Evolutionary conservation across 208 protist genomes (phyloP).

Genomic region (Trypanosoma lewisi): DNA sequence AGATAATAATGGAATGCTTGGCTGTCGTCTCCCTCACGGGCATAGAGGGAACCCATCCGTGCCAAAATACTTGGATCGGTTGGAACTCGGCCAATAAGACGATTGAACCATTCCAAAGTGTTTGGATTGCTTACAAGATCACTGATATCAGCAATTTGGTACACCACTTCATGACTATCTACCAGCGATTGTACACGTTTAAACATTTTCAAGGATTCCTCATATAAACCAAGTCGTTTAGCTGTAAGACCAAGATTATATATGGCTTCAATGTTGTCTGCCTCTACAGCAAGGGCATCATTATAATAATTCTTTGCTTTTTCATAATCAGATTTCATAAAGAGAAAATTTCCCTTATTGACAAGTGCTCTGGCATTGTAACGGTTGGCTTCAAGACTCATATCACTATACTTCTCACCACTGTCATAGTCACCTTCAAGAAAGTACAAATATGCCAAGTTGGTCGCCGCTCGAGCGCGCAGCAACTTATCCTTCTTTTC

Average conservation of each 20-base stretch:
- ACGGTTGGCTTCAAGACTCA: constrained; percentile 92
- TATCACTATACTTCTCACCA: constrained; percentile 95
- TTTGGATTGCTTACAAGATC: constrained; percentile 72
- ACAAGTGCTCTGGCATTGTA: constrained; percentile 97
- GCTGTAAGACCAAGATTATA: constrained; percentile 96
- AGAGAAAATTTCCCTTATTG: constrained; percentile 96
- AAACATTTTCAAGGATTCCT: constrained; percentile 94
- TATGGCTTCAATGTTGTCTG: constrained; percentile 96
- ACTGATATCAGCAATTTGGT: constrained; percentile 94
- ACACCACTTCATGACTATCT: constrained; percentile 94
- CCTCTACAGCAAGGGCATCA: constrained; percentile 94
- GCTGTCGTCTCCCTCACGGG: constrained; percentile 89
- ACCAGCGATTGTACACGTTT: constrained; percentile 92
- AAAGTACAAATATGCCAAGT: constrained; percentile 98
- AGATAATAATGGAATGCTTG: constrained; percentile 95
- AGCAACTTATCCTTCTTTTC: constrained; percentile 95
- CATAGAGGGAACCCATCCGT: constrained; percentile 91
- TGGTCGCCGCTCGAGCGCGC: constrained; percentile 92
- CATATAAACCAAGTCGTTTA: constrained; percentile 89
- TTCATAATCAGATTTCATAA: constrained; percentile 87
- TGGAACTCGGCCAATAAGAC: constrained; percentile 87
- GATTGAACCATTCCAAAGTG: constrained; percentile 81
- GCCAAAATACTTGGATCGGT: constrained; percentile 94
- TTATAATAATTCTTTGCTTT: constrained; percentile 92
- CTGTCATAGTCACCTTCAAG: constrained; percentile 96